Base-by-base conservation (phyloP, 768 basidiomycete species). In the Xerocomus brunneocitrinus region DNA sequence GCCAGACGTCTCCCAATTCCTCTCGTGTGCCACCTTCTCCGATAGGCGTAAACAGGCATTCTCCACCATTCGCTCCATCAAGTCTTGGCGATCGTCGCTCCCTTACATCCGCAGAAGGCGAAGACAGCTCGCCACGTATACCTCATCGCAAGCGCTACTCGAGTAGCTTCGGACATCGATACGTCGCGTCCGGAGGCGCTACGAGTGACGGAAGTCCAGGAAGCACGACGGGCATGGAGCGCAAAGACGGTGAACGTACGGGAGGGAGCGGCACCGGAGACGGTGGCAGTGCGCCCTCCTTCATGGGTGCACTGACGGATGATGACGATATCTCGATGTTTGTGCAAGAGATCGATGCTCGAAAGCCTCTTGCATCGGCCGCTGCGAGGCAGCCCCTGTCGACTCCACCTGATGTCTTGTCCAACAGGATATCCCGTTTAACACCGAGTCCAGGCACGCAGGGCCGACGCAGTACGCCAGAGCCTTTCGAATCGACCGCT, bases 271-370 rank as follows among this genome's bases (percentile, higher is more conserved):
- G 62, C 50, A 27, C 59, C 36, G 59, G 62, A 47, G 50, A 65
- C 28, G 52, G 56, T 2, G 39, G 58, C 28, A 34, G 38, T 19
- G 45, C 51, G 2, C 64, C 80, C 8, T 77, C 77, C 5, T 79
- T 74, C 62, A 65, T 82, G 51, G 74, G 75, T 48, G 68, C 72
- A 1, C 71, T 73, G 42, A 79, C 80, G 6, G 85, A 90, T 56
- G 85, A 90, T 59, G 87, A 89, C 58, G 89, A 89, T 47, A 82
- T 91, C 28, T 88, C 87, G 5, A 73, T 78, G 12, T 91, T 90
- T 60, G 84, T 91, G 39, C 83, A 85, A 62, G 85, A 89, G 44
- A 88, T 89, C 47, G 88, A 88, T 59, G 72, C 79, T 25, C 76
- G 85, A 25, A 84, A 82, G 61, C 87, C 88, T 3, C 72, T 91